Evolutionary conservation across 164 flowering plant species (phyloP), one percentile per base, ranked within the genome.

Genomic region (Vitis rotundifolia): DNA sequence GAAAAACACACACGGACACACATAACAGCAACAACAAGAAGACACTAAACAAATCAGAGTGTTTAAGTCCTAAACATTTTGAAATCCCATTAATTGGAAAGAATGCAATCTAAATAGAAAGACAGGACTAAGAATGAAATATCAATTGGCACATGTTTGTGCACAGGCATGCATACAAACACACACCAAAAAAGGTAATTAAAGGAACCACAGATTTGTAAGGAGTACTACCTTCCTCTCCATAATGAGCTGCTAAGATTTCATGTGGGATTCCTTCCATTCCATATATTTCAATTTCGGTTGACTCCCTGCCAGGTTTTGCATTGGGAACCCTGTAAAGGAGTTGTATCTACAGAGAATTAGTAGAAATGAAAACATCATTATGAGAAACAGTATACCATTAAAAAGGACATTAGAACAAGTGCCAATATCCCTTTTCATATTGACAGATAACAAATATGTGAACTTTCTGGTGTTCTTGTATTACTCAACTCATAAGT

Each of bases 261-360:
- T 93, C 97, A 60, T 92, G 81, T 19, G 98, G 99, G 50, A 95
- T 91, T 67, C 99, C 98, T 84, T 93, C 97, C 99, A 93, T 95
- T 68, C 99, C 99, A 83, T 89, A 95, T 10, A 95, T 90, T 71
- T 95, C 99, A 76, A 95, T 91, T 26, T 95, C 99, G 3, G 97
- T 93, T 13, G 97, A 86, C 72, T 95, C 98, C 77, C 99, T 82
- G 0, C 88, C 97, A 61, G 90, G 85, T 80, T 90, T 93, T 60
- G 99, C 98, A 82, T 95, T 95, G 9, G 99, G 99, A 60, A 95
- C 99, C 80, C 99, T 95, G 82, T 26, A 65, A 74, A 14, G 18
- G 11, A 51, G 29, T 58, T 59, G 44, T 71, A 2, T 59, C 52
- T 9, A 54, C 61, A 31, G 26, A 51, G 15, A 71, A 59, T 73